These are phyloP conservation scores for Eucalyptus polyanthemos DNA, from an alignment of 345 rosid species.

Conservation along the genomic window DNA sequence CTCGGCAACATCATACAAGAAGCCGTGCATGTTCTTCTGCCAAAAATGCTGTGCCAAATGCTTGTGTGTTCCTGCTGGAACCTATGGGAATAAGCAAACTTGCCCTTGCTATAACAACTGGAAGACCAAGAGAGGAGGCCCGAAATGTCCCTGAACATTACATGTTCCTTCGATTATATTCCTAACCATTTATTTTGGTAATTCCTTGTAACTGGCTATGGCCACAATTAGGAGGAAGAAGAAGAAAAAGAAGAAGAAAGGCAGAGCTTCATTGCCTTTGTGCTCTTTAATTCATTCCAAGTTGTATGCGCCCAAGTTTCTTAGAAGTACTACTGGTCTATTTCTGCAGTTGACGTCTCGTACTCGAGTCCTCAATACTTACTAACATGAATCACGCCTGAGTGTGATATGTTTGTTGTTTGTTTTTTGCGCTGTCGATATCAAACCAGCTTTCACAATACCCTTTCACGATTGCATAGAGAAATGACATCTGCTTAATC, in stretches of 20 bases:
- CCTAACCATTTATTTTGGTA: background rate
- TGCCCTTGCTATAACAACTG: constrained; percentile 74
- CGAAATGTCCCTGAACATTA: constrained; percentile 52
- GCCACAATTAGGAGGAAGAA: background rate
- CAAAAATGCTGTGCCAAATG: constrained; percentile 54
- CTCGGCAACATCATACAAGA: constrained; percentile 23
- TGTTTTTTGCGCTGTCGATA: background rate
- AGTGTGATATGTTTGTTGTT: background rate
- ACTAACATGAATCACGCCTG: background rate
- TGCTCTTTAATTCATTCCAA: background rate
- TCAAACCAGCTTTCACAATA: background rate
- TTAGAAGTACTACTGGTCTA: background rate
- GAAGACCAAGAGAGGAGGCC: constrained; percentile 62
- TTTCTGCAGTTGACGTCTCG: background rate
- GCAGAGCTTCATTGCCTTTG: background rate
- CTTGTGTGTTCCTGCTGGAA: constrained; percentile 72
- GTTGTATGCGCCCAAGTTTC: background rate
- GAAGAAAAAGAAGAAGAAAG: background rate
- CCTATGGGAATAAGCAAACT: constrained; percentile 47
- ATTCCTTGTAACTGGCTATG: background rate
- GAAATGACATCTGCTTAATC: background rate
- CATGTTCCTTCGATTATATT: background rate
- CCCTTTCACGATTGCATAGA: background rate
- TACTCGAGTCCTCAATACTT: background rate
- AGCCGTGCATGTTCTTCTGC: constrained; percentile 62